These are phyloP conservation scores for Aspergillus novofumigatus DNA, from an alignment of 2,329 filamentous ascomycete species.

Conservation along the genomic window DNA sequence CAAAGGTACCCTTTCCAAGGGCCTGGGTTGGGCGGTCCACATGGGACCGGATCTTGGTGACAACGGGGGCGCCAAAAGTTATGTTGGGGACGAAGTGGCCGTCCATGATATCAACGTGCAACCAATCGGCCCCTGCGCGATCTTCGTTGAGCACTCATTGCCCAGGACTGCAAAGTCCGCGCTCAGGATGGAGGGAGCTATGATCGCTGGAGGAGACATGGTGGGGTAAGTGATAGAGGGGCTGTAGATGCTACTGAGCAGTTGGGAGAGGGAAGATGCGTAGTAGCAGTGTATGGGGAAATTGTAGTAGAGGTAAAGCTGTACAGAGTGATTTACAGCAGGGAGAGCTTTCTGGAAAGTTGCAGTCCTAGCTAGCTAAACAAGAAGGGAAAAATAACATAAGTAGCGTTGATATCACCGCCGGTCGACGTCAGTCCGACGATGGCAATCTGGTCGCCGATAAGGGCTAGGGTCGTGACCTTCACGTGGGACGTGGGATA, in stretches of 20 bases:
- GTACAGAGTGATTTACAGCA: not conserved
- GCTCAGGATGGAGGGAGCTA: constrained; percentile 95
- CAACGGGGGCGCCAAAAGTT: constrained; percentile 91
- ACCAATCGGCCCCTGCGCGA: constrained; percentile 82
- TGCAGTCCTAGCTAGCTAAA: not conserved
- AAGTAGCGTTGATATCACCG: constrained; percentile 14
- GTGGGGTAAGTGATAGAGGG: constrained; percentile 17
- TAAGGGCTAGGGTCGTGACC: constrained; percentile 20
- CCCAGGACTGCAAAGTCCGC: constrained; percentile 91
- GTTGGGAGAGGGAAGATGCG: not conserved
- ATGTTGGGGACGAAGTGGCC: constrained; percentile 99
- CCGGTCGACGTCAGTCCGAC: constrained; percentile 23
- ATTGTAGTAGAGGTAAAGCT: not conserved
- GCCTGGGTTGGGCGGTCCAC: constrained; percentile 69
- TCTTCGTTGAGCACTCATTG: constrained; percentile 79
- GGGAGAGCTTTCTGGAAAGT: not conserved
- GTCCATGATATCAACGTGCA: constrained; percentile 97
- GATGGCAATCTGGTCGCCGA: constrained; percentile 6
- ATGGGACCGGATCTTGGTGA: constrained; percentile 85
- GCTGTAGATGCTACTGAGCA: not conserved
- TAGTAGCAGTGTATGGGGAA: not conserved
- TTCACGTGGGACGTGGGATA: constrained; percentile 11
- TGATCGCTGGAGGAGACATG: constrained; percentile 90
- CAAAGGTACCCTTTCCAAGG: constrained; percentile 84
- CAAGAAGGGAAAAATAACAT: constrained; percentile 2